These are phyloP conservation scores for Vicia faba DNA, from an alignment of 306 rosid genomes.

Conservation along the genomic window DNA sequence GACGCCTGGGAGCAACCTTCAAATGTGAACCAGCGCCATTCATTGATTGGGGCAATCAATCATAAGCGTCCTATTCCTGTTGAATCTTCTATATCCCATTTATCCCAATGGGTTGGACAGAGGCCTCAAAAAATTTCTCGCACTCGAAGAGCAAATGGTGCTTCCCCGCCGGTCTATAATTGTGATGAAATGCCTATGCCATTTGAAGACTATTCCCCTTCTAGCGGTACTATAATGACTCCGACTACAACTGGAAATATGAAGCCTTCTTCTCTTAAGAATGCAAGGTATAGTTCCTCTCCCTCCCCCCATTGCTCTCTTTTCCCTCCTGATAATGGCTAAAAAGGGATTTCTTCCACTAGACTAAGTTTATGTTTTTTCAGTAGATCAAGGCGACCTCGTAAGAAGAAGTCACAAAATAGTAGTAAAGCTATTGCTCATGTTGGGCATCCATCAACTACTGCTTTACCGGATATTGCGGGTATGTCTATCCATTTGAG, in stretches of 20 bases:
- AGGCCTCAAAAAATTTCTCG: too few species aligned
- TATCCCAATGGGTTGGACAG: too few species aligned
- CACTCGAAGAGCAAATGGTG: too few species aligned
- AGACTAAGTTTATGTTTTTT: constrained; percentile 36
- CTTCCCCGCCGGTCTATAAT: too few species aligned
- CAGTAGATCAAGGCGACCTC: constrained; percentile 87
- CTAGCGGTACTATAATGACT: constrained; percentile 60
- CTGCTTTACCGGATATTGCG: constrained; percentile 54
- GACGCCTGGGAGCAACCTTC: too few species aligned
- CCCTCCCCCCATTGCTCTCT: background rate
- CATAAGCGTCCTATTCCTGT: constrained; percentile 35
- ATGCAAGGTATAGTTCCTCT: constrained; percentile 51
- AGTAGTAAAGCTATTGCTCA: constrained; percentile 63
- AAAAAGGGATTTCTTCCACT: background rate
- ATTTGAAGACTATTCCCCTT: constrained; percentile 54
- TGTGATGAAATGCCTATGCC: background rate
- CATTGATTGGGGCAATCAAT: too few species aligned
- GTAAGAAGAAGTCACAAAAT: constrained; percentile 68
- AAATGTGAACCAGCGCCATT: too few species aligned
- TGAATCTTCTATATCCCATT: too few species aligned
- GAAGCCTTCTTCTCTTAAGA: constrained; percentile 63
- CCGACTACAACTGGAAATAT: constrained; percentile 47
- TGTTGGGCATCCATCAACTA: constrained; percentile 53
- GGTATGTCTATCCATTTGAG: constrained; percentile 47
- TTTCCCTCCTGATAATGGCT: constrained; percentile 4